Evolutionary conservation across 768 basidiomycete genomes (phyloP).

Genomic region (Auricularia sp.): DNA sequence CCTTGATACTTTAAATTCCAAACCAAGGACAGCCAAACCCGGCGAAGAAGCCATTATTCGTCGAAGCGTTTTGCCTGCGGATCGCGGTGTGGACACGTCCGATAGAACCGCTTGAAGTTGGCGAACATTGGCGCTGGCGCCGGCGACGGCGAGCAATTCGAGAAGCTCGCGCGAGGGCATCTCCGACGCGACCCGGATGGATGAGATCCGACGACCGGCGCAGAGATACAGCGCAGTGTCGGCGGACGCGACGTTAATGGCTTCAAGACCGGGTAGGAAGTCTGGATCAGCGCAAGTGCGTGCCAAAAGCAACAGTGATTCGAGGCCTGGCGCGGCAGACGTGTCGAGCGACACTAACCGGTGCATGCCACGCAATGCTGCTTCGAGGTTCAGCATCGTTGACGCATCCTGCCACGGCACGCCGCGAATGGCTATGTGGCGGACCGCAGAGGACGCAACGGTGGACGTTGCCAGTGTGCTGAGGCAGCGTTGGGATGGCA

Average conservation of each 20-base stretch:
- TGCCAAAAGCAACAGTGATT: neutral
- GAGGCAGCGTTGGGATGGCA: neutral
- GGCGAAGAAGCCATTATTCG: no score
- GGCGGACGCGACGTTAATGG: neutral
- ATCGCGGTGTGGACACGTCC: no score
- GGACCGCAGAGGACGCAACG: neutral
- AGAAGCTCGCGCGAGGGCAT: neutral
- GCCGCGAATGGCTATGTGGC: neutral
- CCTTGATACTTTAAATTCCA: no score
- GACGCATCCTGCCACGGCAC: neutral
- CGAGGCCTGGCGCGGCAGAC: neutral
- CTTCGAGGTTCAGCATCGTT: neutral
- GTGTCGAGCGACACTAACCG: neutral
- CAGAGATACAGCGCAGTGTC: neutral
- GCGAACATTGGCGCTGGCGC: neutral
- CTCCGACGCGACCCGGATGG: neutral
- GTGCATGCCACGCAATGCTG: neutral
- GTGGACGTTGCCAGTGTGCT: neutral
- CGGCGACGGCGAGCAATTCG: neutral
- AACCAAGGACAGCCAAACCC: no score
- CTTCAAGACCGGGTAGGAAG: neutral
- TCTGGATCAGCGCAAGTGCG: neutral
- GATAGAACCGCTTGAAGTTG: neutral
- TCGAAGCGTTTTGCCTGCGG: no score
- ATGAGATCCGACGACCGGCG: neutral